These are phyloP conservation scores for Aspergillus leporis DNA, from an alignment of 495 filamentous ascomycete genomes.

Conservation along the genomic window DNA sequence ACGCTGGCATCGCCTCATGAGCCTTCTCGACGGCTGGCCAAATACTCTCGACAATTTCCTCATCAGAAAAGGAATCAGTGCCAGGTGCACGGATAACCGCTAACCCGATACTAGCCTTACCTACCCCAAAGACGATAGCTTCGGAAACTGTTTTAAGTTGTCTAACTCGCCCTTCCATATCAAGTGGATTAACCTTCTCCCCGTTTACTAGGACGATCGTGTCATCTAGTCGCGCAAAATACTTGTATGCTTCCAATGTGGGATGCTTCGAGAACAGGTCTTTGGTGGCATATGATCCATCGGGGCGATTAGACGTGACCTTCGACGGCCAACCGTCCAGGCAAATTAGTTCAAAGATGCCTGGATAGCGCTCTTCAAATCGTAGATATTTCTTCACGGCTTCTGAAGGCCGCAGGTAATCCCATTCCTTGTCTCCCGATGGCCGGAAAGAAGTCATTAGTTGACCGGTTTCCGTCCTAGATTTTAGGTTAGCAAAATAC, in stretches of 20 bases:
- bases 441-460: slow-evolving; percentile 54
- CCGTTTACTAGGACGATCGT: slow-evolving; percentile 64
- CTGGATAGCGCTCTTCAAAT: slow-evolving; percentile 58
- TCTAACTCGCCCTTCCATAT: slow-evolving; percentile 53
- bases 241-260: slow-evolving; percentile 56
- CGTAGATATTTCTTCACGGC: slow-evolving; percentile 37
- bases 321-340: slow-evolving; percentile 63
- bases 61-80: slow-evolving; percentile 37
- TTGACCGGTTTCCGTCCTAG: slow-evolving; percentile 55
- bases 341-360: slow-evolving; percentile 59
- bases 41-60: slow-evolving; percentile 50
- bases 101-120: slow-evolving; percentile 40
- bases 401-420: slow-evolving; percentile 56
- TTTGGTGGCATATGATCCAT: slow-evolving; percentile 39
- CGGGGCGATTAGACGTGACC: slow-evolving; percentile 56
- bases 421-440: slow-evolving; percentile 60
- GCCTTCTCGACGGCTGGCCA: slow-evolving; percentile 53
- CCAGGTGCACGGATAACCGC: slow-evolving; percentile 48
- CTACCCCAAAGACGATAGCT: slow-evolving; percentile 41
- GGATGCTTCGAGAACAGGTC: slow-evolving; percentile 55
- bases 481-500: slow-evolving; percentile 3
- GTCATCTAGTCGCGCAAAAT: slow-evolving; percentile 59
- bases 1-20: slow-evolving; percentile 48
- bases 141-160: slow-evolving; percentile 38
- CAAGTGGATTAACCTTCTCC: slow-evolving; percentile 68